Conservation (phyloP, 1,284 basidiomycete species). For the Heterobasidion annosum region DNA sequence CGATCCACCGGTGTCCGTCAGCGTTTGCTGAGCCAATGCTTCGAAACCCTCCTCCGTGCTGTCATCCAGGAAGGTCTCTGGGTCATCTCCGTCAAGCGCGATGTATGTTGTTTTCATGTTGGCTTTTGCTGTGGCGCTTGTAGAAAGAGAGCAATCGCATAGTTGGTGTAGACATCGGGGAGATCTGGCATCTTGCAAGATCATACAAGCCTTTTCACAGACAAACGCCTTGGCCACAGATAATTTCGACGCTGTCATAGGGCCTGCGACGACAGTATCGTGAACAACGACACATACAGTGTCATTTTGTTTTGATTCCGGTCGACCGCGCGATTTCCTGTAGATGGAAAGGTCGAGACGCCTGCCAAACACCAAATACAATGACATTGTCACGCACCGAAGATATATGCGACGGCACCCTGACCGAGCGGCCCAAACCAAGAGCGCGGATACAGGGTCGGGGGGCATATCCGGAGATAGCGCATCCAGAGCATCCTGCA, state of each 20-base stretch:
- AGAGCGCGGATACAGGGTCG: conserved; percentile 61
- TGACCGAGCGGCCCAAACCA: conserved; percentile 47
- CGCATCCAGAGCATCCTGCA: conserved; percentile 51
- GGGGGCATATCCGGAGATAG: conserved; percentile 48
- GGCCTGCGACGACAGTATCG: conserved; percentile 44
- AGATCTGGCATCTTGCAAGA: conserved; percentile 38
- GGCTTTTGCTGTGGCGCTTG: neutral
- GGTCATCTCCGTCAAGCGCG: conserved; percentile 6
- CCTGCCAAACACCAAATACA: neutral
- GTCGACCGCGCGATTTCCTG: conserved; percentile 41
- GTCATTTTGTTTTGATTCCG: conserved; percentile 34
- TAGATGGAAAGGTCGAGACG: neutral
- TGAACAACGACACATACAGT: conserved; percentile 51
- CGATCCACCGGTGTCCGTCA: conserved; percentile 9
- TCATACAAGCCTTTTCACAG: conserved; percentile 45
- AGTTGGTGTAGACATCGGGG: conserved; percentile 34
- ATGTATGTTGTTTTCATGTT: neutral
- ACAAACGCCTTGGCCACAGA: conserved; percentile 57
- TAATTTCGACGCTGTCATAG: conserved; percentile 43
- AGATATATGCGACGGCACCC: conserved; percentile 46
- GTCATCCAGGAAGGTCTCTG: conserved; percentile 15
- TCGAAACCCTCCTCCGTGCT: conserved; percentile 31
- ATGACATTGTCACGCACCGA: conserved; percentile 23
- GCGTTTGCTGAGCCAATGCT: conserved; percentile 17
- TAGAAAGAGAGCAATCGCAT: conserved; percentile 37